Evolutionary conservation across 306 rosid genomes (phyloP), one percentile per base, ranked within the genome.

Genomic region (Neltuma alba): DNA sequence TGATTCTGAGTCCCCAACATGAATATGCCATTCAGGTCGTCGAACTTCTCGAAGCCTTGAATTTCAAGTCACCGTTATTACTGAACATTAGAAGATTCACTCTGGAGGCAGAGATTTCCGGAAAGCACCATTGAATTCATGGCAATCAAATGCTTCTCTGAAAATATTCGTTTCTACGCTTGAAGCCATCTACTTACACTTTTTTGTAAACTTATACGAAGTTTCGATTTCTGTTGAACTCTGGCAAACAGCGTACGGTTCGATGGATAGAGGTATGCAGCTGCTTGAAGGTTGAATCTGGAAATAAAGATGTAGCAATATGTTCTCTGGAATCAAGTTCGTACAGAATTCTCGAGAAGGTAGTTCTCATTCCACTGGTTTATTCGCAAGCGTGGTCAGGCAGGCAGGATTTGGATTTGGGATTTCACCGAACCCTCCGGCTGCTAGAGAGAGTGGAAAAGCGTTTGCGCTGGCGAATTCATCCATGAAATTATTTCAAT

Each of bases 281-380:
- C 76, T 71, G 65, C 23, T 80, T 79, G 33, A 11, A 25, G 16
- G 64, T 57, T 6, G 70, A 77, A 74, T 80, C 25, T 25, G 69
- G 74, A 34, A 74, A 37, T 70, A 70, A 77, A 48, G 82, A 81
- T 52, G 81, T 81, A 45, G 75, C 62, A 33, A 55, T 91, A 75
- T 57, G 83, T 30, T 75, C 70, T 81, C 90, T 42, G 89, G 82
- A 67, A 82, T 89, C 28, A 85, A 82, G 79, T 73, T 85, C 40
- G 82, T 68, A 57, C 50, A 78, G 70, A 9, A 64, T 64, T 20
- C 28, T 18, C 44, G 27, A 8, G 70, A 64, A 45, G 13, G 2
- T 64, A 64, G 20, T 34, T 11, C 31, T 20, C 47, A 37, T 37
- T 37, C 50, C 31, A 38, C 48, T 3, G 50, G 72, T 50, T 66